A percentile compares a stretch with the other conserved stretches of the same genome.
These are phyloP conservation scores for Paramecium primaurelia DNA, from an alignment of 73 alveolate species.

Conservation along the genomic window DNA sequence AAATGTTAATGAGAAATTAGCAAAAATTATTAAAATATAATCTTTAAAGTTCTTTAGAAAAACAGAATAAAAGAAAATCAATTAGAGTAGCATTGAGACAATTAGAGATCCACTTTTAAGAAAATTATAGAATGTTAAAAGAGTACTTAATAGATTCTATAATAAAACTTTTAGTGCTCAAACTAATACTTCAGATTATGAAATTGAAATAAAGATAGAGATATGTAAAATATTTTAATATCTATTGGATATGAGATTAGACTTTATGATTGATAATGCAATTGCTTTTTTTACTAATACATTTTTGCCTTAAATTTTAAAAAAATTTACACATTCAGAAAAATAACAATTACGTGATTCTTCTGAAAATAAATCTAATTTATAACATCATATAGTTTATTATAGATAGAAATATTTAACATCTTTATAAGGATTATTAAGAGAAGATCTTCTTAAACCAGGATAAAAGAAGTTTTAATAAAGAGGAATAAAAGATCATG, in stretches of 20 bases:
- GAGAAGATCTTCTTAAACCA: constrained; percentile 15
- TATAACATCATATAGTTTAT: background rate
- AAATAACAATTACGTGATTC: background rate
- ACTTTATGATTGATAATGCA: constrained; percentile 31
- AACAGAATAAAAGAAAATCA: background rate
- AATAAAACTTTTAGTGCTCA: background rate
- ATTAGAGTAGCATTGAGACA: background rate
- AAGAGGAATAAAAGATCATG: background rate
- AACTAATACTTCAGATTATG: constrained; percentile 11
- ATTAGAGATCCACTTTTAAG: constrained; percentile 20
- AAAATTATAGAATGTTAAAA: background rate
- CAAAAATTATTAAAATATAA: background rate
- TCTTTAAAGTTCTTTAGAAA: background rate
- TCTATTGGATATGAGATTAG: constrained; percentile 12
- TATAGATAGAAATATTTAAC: background rate
- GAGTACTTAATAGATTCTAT: background rate
- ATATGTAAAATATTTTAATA: constrained; percentile 18
- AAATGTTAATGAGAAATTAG: background rate
- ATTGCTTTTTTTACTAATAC: background rate
- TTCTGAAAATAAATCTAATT: background rate
- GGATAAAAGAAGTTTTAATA: background rate
- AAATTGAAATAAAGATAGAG: constrained; percentile 38
- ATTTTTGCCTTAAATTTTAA: background rate
- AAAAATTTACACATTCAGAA: background rate
- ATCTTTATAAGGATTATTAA: background rate